phyloP scores from a whole-genome alignment of 805 yeast species.

The Candida dajiaensis region DNA sequence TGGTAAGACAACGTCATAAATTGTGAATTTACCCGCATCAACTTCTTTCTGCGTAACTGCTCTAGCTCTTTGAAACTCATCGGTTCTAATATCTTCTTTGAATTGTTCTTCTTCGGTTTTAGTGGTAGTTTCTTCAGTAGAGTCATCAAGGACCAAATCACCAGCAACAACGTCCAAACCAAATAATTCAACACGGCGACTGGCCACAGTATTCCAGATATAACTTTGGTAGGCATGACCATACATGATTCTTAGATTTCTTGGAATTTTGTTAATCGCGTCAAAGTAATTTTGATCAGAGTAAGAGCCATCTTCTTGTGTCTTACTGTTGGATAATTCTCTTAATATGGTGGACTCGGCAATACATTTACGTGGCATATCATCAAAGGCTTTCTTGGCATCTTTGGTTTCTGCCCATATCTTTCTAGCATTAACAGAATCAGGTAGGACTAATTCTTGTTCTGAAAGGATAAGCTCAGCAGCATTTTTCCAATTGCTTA shows the following conservation, averaged over 20 bases:
- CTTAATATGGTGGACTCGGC: constrained; percentile 77
- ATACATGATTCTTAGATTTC: constrained; percentile 89
- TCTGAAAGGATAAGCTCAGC: constrained; percentile 76
- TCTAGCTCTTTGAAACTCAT: constrained; percentile 58
- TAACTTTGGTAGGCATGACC: constrained; percentile 97
- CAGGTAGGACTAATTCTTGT: constrained; percentile 79
- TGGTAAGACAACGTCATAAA: constrained; percentile 88
- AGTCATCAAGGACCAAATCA: constrained; percentile 57
- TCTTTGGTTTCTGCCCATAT: constrained; percentile 74
- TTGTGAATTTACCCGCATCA: constrained; percentile 48
- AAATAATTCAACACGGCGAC: constrained; percentile 63
- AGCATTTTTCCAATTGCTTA: constrained; percentile 74
- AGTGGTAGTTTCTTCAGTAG: background rate
- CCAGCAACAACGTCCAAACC: constrained; percentile 74
- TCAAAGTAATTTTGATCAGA: constrained; percentile 55
- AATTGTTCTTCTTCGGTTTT: constrained; percentile 40
- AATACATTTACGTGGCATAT: constrained; percentile 82
- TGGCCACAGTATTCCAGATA: constrained; percentile 86
- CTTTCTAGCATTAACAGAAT: constrained; percentile 74
- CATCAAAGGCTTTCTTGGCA: constrained; percentile 55
- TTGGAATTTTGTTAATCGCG: constrained; percentile 84
- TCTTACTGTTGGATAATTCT: constrained; percentile 47
- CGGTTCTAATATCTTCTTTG: constrained; percentile 65
- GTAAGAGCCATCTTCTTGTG: constrained; percentile 41
- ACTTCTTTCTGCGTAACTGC: constrained; percentile 73